Evolutionary conservation across 1,139 yeast species (phyloP).

Genomic region (Hemisphaericaspora xylanilytica): DNA sequence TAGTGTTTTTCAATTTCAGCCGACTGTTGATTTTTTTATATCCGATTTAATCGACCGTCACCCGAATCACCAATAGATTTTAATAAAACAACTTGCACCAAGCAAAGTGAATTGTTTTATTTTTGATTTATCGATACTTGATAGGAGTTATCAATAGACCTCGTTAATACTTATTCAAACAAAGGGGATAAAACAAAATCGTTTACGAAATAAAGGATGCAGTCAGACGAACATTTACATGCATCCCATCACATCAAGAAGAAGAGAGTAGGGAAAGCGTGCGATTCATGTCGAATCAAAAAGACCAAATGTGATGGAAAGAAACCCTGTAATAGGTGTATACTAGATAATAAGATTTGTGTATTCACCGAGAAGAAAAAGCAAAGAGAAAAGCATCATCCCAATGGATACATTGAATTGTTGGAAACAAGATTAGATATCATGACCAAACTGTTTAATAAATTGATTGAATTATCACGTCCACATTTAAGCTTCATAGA

Average conservation of each 20-base stretch:
- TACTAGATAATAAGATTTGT: constrained; percentile 69
- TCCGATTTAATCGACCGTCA: background rate
- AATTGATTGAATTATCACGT: constrained; percentile 33
- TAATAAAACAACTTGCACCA: too few species aligned
- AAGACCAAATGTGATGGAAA: constrained; percentile 77
- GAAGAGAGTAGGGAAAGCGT: constrained; percentile 77
- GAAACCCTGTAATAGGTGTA: constrained; percentile 71
- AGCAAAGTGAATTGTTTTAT: too few species aligned
- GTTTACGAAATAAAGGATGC: background rate
- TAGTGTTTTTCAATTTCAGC: background rate
- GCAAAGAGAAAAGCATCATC: constrained; percentile 58
- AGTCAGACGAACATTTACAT: constrained; percentile 1
- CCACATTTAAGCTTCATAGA: constrained; percentile 34
- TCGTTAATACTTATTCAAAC: background rate
- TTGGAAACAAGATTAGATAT: constrained; percentile 66
- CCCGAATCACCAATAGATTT: too few species aligned
- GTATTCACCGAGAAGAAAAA: constrained; percentile 70
- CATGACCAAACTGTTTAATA: constrained; percentile 54
- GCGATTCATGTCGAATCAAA: constrained; percentile 75
- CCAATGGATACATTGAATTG: constrained; percentile 67
- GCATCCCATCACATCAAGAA: constrained; percentile 33
- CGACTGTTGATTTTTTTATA: background rate
- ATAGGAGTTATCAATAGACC: background rate
- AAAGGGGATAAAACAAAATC: background rate
- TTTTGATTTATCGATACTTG: too few species aligned